Conservation (phyloP, 129 eudicot species). For the Apium graveolens region DNA sequence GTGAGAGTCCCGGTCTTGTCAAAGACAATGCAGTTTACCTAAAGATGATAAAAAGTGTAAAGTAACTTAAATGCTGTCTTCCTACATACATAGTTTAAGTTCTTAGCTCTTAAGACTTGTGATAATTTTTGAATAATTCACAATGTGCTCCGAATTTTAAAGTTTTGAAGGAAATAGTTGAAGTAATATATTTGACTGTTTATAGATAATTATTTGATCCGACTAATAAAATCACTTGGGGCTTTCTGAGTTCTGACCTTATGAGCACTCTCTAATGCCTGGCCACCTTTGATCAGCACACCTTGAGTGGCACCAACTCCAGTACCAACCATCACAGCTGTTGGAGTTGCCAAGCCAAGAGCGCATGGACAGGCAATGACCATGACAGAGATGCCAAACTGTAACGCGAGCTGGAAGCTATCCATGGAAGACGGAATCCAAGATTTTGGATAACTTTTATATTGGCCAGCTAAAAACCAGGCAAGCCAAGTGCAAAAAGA, state of each 20-base stretch:
- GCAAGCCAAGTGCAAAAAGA: slow-evolving; percentile 63
- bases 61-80: not conserved
- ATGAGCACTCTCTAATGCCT: slow-evolving; percentile 85
- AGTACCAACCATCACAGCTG: slow-evolving; percentile 94
- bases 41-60: not conserved
- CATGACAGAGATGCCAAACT: slow-evolving; percentile 88
- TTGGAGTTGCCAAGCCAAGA: slow-evolving; percentile 85
- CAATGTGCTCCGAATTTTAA: not conserved
- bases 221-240: not conserved
- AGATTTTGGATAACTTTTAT: slow-evolving; percentile 46
- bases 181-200: not conserved
- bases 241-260: slow-evolving; percentile 30
- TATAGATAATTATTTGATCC: not conserved
- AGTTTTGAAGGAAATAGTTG: not conserved
- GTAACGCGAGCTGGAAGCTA: slow-evolving; percentile 78
- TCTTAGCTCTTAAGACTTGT: not conserved
- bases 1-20: slow-evolving; percentile 93
- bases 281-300: slow-evolving; percentile 91
- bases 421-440: slow-evolving; percentile 85
- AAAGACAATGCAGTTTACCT: slow-evolving; percentile 82
- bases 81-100: not conserved
- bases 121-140: not conserved
- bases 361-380: slow-evolving; percentile 95
- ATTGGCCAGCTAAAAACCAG: slow-evolving; percentile 67
- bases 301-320: slow-evolving; percentile 94